phyloP scores from a whole-genome alignment of 2,329 filamentous ascomycete genomes.

The Pseudocercospora macadamiae region DNA sequence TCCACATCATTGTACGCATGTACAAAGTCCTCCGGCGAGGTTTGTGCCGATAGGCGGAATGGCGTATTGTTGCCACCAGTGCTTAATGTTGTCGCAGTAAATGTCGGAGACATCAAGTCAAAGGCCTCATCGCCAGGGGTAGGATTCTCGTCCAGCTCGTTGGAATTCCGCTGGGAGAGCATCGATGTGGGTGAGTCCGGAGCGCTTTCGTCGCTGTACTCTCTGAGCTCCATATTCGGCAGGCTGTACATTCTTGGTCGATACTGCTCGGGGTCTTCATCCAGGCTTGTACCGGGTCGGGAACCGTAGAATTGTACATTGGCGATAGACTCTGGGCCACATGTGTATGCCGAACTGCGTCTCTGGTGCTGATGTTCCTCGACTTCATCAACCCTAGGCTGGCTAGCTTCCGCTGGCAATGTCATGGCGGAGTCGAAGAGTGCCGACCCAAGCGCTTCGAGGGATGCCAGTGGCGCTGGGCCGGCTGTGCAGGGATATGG shows the following conservation, averaged over 20 bases:
- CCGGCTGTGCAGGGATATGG: conserved; percentile 15
- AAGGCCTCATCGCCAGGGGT: conserved; percentile 19
- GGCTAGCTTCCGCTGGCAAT: neutral
- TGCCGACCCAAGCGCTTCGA: conserved; percentile 15
- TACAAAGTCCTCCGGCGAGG: neutral
- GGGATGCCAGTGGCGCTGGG: conserved; percentile 14
- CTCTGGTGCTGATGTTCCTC: neutral
- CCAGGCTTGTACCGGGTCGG: conserved; percentile 21
- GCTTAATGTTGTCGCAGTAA: conserved; percentile 38
- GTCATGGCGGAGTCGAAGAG: conserved; percentile 14
- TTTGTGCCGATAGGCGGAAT: conserved; percentile 28
- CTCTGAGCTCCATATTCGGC: conserved; percentile 23
- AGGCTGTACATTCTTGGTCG: conserved; percentile 26
- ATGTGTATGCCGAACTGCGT: conserved; percentile 14
- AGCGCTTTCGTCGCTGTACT: conserved; percentile 17
- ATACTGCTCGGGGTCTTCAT: conserved; percentile 21
- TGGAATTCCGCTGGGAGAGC: neutral
- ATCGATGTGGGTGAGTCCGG: conserved; percentile 11
- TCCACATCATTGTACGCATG: neutral
- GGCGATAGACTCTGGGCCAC: conserved; percentile 23
- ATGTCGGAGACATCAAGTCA: conserved; percentile 37
- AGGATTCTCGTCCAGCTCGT: conserved; percentile 12
- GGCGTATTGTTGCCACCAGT: conserved; percentile 34
- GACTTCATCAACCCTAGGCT: neutral
- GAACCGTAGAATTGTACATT: conserved; percentile 32